Conservation (phyloP, 2,329 filamentous ascomycete genomes). For the Podosphaera aphanis region DNA sequence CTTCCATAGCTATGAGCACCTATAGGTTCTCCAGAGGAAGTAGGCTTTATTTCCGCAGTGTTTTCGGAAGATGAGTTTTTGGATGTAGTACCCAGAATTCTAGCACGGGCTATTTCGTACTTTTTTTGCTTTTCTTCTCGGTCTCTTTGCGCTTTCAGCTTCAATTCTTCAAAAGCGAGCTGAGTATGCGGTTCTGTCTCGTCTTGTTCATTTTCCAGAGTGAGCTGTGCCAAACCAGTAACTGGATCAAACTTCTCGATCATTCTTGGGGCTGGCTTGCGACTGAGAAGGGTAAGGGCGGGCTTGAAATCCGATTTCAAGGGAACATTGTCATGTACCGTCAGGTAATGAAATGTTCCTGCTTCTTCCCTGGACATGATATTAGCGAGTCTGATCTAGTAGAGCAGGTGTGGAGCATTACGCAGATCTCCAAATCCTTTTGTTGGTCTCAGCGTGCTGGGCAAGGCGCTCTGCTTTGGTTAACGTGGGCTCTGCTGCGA, state of each 20-base stretch:
- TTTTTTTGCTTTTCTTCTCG: slow-evolving; percentile 73
- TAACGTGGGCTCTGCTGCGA: slow-evolving; percentile 18
- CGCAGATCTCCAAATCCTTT: slow-evolving; percentile 75
- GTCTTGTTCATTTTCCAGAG: slow-evolving; percentile 35
- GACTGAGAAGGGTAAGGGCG: slow-evolving; percentile 61
- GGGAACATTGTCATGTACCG: slow-evolving; percentile 38
- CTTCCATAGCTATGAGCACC: slow-evolving; percentile 26
- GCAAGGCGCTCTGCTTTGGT: slow-evolving; percentile 57
- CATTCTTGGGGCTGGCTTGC: slow-evolving; percentile 43
- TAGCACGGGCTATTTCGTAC: slow-evolving; percentile 72
- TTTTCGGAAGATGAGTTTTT: slow-evolving; percentile 38
- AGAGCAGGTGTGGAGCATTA: slow-evolving; percentile 21
- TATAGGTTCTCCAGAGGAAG: slow-evolving; percentile 29
- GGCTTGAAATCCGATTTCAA: slow-evolving; percentile 55
- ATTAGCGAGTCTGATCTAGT: background rate
- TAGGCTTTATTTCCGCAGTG: slow-evolving; percentile 22
- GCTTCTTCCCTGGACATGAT: slow-evolving; percentile 30
- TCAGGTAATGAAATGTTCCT: slow-evolving; percentile 52
- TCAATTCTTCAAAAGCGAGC: slow-evolving; percentile 52
- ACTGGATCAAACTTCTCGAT: slow-evolving; percentile 34
- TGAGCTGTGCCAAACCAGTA: slow-evolving; percentile 24
- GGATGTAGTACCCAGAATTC: slow-evolving; percentile 49
- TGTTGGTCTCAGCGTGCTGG: slow-evolving; percentile 62
- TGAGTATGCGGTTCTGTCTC: slow-evolving; percentile 38
- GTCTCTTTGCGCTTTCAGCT: slow-evolving; percentile 53